phyloP scores from a whole-genome alignment of 306 rosid species.

The Trifolium subterraneum region DNA sequence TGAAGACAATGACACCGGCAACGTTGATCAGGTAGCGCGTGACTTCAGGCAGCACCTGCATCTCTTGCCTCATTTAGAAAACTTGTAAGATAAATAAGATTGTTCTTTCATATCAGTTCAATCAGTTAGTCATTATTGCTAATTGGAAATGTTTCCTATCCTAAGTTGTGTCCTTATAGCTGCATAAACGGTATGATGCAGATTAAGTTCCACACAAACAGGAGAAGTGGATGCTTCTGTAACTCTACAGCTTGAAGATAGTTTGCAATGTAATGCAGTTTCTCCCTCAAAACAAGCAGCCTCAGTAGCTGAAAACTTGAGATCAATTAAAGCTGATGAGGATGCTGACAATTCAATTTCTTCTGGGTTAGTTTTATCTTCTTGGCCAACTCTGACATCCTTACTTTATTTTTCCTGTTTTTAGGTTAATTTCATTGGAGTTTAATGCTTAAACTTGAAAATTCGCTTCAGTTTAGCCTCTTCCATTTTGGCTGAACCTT shows the following conservation, averaged over 20 bases:
- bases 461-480: constrained; percentile 46
- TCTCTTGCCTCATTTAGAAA: constrained; percentile 63
- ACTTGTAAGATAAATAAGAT: constrained; percentile 64
- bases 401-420: constrained; percentile 38
- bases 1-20: constrained; percentile 53
- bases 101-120: constrained; percentile 28
- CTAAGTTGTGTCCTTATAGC: constrained; percentile 35
- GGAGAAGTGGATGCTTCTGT: constrained; percentile 45
- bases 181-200: constrained; percentile 48
- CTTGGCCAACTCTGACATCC: constrained; percentile 28
- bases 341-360: constrained; percentile 51
- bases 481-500: constrained; percentile 46
- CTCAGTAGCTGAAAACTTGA: constrained; percentile 59
- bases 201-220: constrained; percentile 59
- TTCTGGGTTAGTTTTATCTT: constrained; percentile 64
- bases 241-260: constrained; percentile 45
- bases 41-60: constrained; percentile 67
- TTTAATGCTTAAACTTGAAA: constrained; percentile 46
- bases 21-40: constrained; percentile 53
- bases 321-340: constrained; percentile 50
- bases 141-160: constrained; percentile 11
- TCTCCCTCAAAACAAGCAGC: constrained; percentile 71
- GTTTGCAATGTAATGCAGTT: constrained; percentile 53
- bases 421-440: constrained; percentile 42
- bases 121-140: constrained; percentile 26